Percentiles rank a stretch among this genome's conserved stretches.
These are phyloP conservation scores for Alternaria atra DNA, from an alignment of 2,329 filamentous ascomycete species.

Conservation along the genomic window DNA sequence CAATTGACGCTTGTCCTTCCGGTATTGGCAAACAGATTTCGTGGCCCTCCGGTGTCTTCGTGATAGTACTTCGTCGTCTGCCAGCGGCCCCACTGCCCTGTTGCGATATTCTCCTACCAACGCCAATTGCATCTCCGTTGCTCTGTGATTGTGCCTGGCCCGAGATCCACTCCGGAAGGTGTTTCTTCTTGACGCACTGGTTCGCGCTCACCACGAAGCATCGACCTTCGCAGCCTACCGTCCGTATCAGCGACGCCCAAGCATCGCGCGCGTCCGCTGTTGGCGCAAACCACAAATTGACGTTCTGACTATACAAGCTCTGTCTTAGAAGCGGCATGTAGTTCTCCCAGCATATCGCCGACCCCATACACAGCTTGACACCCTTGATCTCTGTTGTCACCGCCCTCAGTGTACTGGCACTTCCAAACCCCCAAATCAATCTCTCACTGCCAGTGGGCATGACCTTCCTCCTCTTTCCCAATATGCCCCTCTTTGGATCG, in stretches of 20 bases:
- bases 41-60: conserved; percentile 52
- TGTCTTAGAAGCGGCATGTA: conserved; percentile 92
- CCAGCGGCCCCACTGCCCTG: conserved; percentile 16
- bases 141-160: conserved; percentile 13
- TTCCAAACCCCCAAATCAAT: conserved; percentile 88
- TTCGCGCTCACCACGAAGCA: conserved; percentile 88
- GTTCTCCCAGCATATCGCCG: conserved; percentile 96
- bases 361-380: conserved; percentile 79
- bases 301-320: conserved; percentile 84
- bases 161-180: conserved; percentile 67
- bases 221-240: conserved; percentile 80
- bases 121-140: conserved; percentile 9
- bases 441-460: conserved; percentile 90
- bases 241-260: conserved; percentile 85
- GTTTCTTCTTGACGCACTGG: conserved; percentile 73
- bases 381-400: conserved; percentile 82
- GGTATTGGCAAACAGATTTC: conserved; percentile 57
- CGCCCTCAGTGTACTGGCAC: conserved; percentile 78
- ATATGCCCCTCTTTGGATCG: conserved; percentile 73
- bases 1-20: conserved; percentile 9
- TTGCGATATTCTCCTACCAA: conserved; percentile 8
- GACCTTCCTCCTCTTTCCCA: conserved; percentile 90
- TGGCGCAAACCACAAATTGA: conserved; percentile 90
- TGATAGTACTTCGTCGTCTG: conserved; percentile 53
- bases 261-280: conserved; percentile 86